Evolutionary conservation across 192 early-diverging fungal species (phyloP).

Genomic region (Coemansia sp.): DNA sequence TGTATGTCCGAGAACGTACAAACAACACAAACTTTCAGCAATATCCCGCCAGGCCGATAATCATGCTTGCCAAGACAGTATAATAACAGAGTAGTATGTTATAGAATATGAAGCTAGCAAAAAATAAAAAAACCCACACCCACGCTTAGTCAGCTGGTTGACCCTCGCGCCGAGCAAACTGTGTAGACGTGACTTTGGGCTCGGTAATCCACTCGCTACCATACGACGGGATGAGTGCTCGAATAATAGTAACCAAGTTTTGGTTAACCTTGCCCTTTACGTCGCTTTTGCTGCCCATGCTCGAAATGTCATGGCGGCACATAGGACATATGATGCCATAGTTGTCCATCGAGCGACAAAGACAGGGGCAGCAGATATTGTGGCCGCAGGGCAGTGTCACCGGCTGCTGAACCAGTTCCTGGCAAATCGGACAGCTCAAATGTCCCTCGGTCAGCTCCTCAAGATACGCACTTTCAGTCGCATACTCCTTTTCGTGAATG

Average conservation of each 20-base stretch:
- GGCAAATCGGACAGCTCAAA: conserved; percentile 45
- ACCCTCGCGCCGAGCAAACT: conserved; percentile 21
- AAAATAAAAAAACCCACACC: no score
- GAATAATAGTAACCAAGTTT: conserved; percentile 30
- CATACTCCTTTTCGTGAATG: conserved; percentile 10
- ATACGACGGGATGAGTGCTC: conserved; percentile 42
- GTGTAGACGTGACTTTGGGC: conserved; percentile 5
- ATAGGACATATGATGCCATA: conserved; percentile 39
- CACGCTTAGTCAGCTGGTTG: not conserved
- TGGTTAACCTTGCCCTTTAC: conserved; percentile 26
- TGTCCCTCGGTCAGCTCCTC: conserved; percentile 26
- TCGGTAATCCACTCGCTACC: conserved; percentile 18
- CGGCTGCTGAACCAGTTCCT: conserved; percentile 42
- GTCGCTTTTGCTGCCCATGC: conserved; percentile 17
- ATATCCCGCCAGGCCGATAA: no score
- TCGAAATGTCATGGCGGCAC: conserved; percentile 29
- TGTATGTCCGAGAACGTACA: no score
- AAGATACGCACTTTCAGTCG: conserved; percentile 25
- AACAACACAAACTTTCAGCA: no score
- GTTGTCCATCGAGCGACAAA: conserved; percentile 27
- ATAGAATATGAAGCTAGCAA: no score
- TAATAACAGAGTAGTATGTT: no score
- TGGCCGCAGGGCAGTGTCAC: conserved; percentile 45
- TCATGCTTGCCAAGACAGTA: no score
- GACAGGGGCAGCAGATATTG: conserved; percentile 41